phyloP scores from a whole-genome alignment of 768 basidiomycete genomes.

The Hysterangium stoloniferum region DNA sequence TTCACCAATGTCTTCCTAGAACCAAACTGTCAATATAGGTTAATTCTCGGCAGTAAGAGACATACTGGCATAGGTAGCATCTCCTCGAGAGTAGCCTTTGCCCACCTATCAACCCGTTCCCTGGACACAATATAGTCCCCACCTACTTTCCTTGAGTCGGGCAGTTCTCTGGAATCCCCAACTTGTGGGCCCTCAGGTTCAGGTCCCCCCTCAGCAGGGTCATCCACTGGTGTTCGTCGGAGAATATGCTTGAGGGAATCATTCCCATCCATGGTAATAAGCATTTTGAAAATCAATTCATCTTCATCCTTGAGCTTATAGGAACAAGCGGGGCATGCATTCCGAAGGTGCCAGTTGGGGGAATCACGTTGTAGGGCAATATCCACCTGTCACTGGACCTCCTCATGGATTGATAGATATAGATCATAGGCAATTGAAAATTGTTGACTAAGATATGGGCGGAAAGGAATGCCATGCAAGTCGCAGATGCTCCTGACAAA shows the following conservation, averaged over 20 bases:
- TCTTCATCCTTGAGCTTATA: constrained; percentile 29
- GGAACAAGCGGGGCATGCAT: constrained; percentile 31
- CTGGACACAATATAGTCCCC: constrained; percentile 21
- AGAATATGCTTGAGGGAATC: constrained; percentile 26
- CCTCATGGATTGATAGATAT: too few relatives aligned
- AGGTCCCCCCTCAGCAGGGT: too few relatives aligned
- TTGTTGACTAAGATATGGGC: constrained; percentile 14
- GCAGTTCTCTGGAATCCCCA: not conserved
- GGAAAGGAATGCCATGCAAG: constrained; percentile 15
- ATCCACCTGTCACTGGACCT: too few relatives aligned
- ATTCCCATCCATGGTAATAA: constrained; percentile 29
- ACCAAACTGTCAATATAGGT: too few relatives aligned
- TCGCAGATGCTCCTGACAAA: constrained; percentile 18
- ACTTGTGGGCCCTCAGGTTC: too few relatives aligned
- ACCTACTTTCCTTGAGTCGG: not conserved
- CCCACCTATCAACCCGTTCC: too few relatives aligned
- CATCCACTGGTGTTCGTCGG: too few relatives aligned
- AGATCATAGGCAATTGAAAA: constrained; percentile 22
- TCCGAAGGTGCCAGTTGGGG: constrained; percentile 25
- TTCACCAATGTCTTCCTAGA: too few relatives aligned
- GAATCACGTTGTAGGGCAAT: not conserved
- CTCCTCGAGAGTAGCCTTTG: too few relatives aligned
- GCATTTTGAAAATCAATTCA: constrained; percentile 16
- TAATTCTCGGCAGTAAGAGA: too few relatives aligned
- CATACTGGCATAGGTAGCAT: too few relatives aligned